Conservation (phyloP, 2,329 filamentous ascomycete genomes). For the Verticillium isaacii region DNA sequence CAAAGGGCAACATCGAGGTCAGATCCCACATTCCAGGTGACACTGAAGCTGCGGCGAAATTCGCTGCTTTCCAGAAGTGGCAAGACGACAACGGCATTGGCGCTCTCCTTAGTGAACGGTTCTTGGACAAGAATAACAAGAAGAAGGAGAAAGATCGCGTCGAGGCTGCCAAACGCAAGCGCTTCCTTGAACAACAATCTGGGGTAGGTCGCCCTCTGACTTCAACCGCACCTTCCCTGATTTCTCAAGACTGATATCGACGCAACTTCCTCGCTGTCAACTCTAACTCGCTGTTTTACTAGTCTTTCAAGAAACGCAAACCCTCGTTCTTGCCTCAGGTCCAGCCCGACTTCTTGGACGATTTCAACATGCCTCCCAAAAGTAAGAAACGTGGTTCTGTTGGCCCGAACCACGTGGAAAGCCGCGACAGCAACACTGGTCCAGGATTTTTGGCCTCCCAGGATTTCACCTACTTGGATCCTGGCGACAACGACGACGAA, state of each 20-base stretch:
- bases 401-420: not conserved
- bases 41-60: slow-evolving; percentile 51
- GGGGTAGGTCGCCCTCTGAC: not conserved
- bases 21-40: slow-evolving; percentile 69
- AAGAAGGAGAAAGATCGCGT: slow-evolving; percentile 41
- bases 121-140: slow-evolving; percentile 71
- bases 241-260: not conserved
- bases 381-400: not conserved
- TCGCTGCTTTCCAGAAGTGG: slow-evolving; percentile 74
- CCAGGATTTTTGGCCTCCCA: not conserved
- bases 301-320: slow-evolving; percentile 1
- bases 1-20: slow-evolving; percentile 77
- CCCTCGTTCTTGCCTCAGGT: not conserved
- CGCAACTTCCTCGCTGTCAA: not conserved
- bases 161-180: not conserved
- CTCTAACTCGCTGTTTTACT: not conserved
- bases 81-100: slow-evolving; percentile 68
- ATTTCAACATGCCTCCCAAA: not conserved
- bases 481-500: not conserved
- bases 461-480: not conserved
- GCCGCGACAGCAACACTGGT: not conserved
- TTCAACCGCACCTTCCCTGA: not conserved
- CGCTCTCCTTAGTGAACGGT: slow-evolving; percentile 69
- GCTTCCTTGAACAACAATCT: not conserved
- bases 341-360: not conserved